Base-by-base conservation (phyloP, 108 stramenopile genomes). In the Fragilariopsis cylindrus region DNA sequence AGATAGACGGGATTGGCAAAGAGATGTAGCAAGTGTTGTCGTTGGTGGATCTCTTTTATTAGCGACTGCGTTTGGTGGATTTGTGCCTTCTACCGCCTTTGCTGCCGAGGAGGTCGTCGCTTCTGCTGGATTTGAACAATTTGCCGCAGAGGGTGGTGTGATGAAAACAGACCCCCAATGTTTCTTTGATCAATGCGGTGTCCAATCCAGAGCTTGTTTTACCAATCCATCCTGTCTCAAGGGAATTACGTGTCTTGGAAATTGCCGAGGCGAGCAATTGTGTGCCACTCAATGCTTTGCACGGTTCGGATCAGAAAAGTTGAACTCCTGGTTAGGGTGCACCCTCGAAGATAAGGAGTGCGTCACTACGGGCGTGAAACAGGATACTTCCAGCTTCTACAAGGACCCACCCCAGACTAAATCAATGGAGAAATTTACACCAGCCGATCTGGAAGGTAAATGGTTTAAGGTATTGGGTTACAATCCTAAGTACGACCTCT, bases 381-480 rank as follows among this genome's bases (percentile, higher is more conserved):
- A 87, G 67, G 88, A 95, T 65, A 70, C 87, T 30, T 90, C 92
- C 69, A 90, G 87, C 56, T 85, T 84, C n/a, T 90, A 90, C 11
- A 88, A 91, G 65, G 80, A 92, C 68, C 53, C 81, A 52, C 89
- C 88, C 7, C 89, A 89, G 56, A 68, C 75, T 8, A 65, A 71
- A 45, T 57, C 81, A 5, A 64, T 92, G 12, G 65, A 81, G 46
- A 79, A 70, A 16, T 98, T 98, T 85, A 90, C 95, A 79, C 91
- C 93, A 3, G 69, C 60, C 4, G 63, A 76, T 13, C 75, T 98
- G 69, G 74, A 92, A 48, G 97, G 97, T 13, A 90, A 76, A 41
- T 98, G 97, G 97, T 97, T 92, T 78, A 98, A 98, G 81, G 93
- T 92, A 4, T 82, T 95, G 75, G 96, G 97, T 21, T 79, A 94